phyloP scores from a whole-genome alignment of 2,329 filamentous ascomycete species.

The Pseudogymnoascus sp. region DNA sequence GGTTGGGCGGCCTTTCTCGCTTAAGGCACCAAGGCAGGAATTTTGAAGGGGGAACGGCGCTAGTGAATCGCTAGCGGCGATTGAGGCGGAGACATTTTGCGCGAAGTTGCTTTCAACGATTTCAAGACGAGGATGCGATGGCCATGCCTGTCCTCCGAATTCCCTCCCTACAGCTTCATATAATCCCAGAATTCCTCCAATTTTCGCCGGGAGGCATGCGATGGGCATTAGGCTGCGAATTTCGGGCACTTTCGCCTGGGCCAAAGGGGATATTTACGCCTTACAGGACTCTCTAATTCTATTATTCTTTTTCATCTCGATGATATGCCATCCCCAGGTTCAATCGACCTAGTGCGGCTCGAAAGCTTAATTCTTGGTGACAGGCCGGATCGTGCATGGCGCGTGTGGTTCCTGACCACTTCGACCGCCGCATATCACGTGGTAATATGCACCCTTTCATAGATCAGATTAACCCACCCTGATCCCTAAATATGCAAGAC shows the following conservation, averaged over 20 bases:
- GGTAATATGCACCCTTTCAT: not conserved
- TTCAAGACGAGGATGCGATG: not conserved
- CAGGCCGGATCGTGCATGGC: not conserved
- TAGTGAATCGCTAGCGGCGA: not conserved
- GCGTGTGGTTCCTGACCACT: slow-evolving; percentile 1
- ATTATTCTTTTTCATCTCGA: not conserved
- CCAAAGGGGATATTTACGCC: not conserved
- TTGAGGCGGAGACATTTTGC: slow-evolving; percentile 4
- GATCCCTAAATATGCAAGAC: not conserved
- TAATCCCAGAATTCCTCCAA: not conserved
- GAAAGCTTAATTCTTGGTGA: slow-evolving; percentile 11
- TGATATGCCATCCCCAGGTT: not conserved
- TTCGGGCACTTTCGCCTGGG: not conserved
- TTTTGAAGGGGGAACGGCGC: not conserved
- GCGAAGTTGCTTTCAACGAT: not conserved
- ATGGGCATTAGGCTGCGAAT: not conserved
- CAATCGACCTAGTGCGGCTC: slow-evolving; percentile 10
- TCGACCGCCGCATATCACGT: not conserved
- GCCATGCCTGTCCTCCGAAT: not conserved
- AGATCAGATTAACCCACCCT: not conserved
- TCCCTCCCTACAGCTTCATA: not conserved
- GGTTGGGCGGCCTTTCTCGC: not conserved
- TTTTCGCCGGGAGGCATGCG: not conserved
- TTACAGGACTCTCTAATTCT: not conserved
- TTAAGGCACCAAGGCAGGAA: not conserved